A percentile compares a stretch with the other conserved stretches of the same genome.
Conservation (phyloP, 345 rosid species). For the Punica granatum region DNA sequence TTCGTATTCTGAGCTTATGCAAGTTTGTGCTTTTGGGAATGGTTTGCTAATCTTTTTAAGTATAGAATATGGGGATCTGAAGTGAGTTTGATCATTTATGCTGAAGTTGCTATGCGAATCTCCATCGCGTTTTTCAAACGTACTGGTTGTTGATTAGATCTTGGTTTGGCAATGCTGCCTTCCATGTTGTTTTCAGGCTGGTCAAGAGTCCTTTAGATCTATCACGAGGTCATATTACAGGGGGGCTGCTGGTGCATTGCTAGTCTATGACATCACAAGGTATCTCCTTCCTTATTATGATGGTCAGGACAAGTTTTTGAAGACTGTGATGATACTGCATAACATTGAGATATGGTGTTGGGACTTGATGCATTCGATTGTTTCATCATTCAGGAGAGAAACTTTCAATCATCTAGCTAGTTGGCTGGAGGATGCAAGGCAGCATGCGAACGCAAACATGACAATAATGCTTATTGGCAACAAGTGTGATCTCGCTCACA, state of each 20-base stretch:
- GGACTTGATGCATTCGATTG: background rate
- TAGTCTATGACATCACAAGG: slow-evolving; percentile 98
- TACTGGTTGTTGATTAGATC: background rate
- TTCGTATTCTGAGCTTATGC: background rate
- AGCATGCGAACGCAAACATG: slow-evolving; percentile 98
- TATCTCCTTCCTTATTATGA: background rate
- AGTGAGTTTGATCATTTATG: background rate
- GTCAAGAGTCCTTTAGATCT: slow-evolving; percentile 97
- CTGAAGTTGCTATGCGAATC: background rate
- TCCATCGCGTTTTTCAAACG: background rate
- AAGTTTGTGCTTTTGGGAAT: background rate
- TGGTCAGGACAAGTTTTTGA: background rate
- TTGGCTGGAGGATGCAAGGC: slow-evolving; percentile 97
- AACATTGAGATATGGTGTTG: background rate
- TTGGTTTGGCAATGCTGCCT: background rate
- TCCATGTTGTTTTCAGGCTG: slow-evolving; percentile 45
- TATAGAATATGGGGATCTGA: background rate
- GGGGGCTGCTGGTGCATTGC: slow-evolving; percentile 98
- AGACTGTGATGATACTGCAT: background rate
- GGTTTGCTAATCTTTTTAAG: background rate
- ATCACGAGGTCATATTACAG: slow-evolving; percentile 94
- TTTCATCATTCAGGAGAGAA: slow-evolving; percentile 54
- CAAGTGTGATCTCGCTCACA: slow-evolving; percentile 90
- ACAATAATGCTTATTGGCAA: slow-evolving; percentile 93
- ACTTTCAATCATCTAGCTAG: slow-evolving; percentile 92